Conservation (phyloP, 139 green algal species). For the Tetraselmis chui region DNA sequence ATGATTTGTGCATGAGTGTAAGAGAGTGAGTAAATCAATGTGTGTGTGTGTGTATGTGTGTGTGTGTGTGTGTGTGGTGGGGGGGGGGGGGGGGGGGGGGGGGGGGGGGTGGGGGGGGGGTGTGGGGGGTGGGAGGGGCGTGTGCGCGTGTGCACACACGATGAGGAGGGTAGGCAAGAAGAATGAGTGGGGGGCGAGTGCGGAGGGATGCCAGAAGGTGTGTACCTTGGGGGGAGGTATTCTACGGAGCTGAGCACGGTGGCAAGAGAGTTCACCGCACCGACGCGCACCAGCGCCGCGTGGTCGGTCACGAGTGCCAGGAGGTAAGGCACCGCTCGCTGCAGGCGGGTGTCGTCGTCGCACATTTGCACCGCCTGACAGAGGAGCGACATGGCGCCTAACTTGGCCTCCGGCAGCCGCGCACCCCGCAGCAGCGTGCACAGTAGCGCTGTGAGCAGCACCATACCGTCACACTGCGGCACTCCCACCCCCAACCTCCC, state of each 20-base stretch:
- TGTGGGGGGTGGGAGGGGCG: too few species aligned
- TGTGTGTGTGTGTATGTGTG: too few species aligned
- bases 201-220: not conserved
- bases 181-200: constrained; percentile 4
- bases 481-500: too few species aligned
- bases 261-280: constrained; percentile 30
- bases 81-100: too few species aligned
- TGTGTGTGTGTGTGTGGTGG: too few species aligned
- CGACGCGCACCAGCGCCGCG: constrained; percentile 22
- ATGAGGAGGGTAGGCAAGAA: too few species aligned
- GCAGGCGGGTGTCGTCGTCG: constrained; percentile 70
- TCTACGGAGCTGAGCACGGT: constrained; percentile 22
- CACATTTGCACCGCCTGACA: constrained; percentile 33
- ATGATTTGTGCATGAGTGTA: too few species aligned
- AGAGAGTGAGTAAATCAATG: too few species aligned
- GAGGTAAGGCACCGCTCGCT: constrained; percentile 79
- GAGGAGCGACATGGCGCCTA: constrained; percentile 56
- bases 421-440: constrained; percentile 73
- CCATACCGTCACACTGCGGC: constrained; percentile 41
- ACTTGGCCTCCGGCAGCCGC: constrained; percentile 52
- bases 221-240: constrained; percentile 17
- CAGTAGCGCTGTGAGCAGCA: constrained; percentile 69
- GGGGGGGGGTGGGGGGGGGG: too few species aligned
- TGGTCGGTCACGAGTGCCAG: constrained; percentile 53
- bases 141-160: too few species aligned